A percentile compares a stretch with the other conserved stretches of the same genome.
Conservation (phyloP, 345 rosid species). For the Salix arbutifolia region DNA sequence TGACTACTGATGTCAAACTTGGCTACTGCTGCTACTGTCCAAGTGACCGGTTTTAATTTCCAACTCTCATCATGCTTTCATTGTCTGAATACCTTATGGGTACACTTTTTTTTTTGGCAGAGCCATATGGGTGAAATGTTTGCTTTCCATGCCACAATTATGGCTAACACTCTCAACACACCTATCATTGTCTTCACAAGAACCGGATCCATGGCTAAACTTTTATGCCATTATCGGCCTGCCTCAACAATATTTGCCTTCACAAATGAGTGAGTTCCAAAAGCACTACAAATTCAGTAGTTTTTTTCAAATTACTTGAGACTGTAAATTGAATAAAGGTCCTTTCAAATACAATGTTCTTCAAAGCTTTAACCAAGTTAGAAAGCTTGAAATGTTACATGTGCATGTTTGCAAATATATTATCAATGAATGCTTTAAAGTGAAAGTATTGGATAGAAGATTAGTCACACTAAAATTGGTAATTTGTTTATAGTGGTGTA, state of each 20-base stretch:
- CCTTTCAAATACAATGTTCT: neutral
- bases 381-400: neutral
- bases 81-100: constrained; percentile 14
- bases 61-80: neutral
- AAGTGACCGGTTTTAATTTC: neutral
- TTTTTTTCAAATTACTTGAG: neutral
- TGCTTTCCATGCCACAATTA: constrained; percentile 88
- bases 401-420: neutral
- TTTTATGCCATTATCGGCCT: constrained; percentile 82
- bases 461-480: neutral
- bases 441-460: neutral
- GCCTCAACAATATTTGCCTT: constrained; percentile 83
- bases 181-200: constrained; percentile 88
- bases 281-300: neutral
- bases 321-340: neutral
- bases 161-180: constrained; percentile 81
- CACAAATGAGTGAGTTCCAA: constrained; percentile 74
- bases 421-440: neutral
- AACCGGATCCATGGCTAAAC: constrained; percentile 91
- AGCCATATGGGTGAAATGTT: constrained; percentile 97
- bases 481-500: neutral
- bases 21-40: neutral
- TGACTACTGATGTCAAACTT: neutral
- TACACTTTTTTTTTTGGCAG: constrained; percentile 39
- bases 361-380: neutral